Evolutionary conservation across 2,329 filamentous ascomycete species (phyloP), one percentile per base, ranked within the genome.

Genomic region (Colletotrichum destructivum): DNA sequence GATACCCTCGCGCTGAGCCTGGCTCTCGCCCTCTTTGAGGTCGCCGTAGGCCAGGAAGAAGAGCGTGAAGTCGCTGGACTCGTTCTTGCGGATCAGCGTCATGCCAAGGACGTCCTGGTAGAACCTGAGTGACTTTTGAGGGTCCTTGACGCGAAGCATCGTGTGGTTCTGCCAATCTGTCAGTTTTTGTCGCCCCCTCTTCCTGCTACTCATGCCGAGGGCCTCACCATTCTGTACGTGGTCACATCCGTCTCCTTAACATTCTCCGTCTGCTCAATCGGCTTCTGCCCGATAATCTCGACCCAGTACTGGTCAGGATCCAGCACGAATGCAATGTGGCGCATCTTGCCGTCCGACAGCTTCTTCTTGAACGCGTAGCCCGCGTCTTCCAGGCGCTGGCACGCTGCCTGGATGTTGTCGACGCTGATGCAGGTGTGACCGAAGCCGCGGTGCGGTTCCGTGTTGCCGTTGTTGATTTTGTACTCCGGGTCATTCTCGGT

Each of bases 321-420:
- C 66, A 98, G 89, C 2, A 88, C 95, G 80, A 98, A 98, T 0
- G 96, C 96, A 78, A 98, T 97, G 78, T 93, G 84, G 78, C 88
- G 89, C 94, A 97, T 97, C 69, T 92, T 89, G 2, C 96, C 96
- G 75, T 98, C 96, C 0, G 90, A 90, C 69, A 98, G 86, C 84
- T 94, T 97, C 90, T 98, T 98, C 87, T 98, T 94, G 84, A 98
- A 99, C 74, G 89, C 89, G 84, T 98, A 98, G 0, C 95, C 95
- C 8, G 93, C 95, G 79, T 96, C 93, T 81, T 97, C 94, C 72
- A 99, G 88, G 69, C 95, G 89, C 85, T 95, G 86, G 86, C 96
- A 98, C 2, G 96, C 95, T 3, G 93, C 94, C 84, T 97, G 93
- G 74, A 98, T 92, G 81, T 94, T 91, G 83, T 95, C 93, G 61